phyloP scores from a whole-genome alignment of 2,329 filamentous ascomycete genomes.

The Fusarium mangiferae region DNA sequence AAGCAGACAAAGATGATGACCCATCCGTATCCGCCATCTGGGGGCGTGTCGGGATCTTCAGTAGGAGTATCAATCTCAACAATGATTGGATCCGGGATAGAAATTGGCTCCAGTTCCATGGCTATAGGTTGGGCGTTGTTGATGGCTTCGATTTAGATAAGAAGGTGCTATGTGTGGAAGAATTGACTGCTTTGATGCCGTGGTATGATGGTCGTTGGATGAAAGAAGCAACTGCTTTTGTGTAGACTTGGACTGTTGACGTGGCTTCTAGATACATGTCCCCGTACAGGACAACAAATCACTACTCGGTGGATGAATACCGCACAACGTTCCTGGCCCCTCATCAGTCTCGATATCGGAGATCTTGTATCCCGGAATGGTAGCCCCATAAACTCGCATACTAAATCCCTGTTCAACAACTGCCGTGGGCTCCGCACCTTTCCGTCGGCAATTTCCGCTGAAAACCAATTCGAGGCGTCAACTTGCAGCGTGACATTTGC shows the following conservation, averaged over 20 bases:
- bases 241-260: neutral
- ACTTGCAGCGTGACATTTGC: neutral
- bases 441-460: neutral
- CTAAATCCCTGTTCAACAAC: neutral
- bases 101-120: neutral
- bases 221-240: neutral
- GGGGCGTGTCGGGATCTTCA: neutral
- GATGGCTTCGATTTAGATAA: neutral
- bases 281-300: neutral
- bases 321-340: neutral
- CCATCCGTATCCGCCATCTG: neutral
- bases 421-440: neutral
- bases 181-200: neutral
- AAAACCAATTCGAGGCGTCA: neutral
- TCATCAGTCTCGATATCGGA: too few relatives aligned
- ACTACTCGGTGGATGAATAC: neutral
- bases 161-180: neutral
- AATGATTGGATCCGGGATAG: neutral
- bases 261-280: neutral
- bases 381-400: neutral
- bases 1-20: neutral
- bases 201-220: neutral
- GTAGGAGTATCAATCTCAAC: neutral
- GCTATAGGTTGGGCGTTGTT: neutral
- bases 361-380: neutral